phyloP scores from a whole-genome alignment of 2,329 filamentous ascomycete genomes.

The Aspergillus bombycis region DNA sequence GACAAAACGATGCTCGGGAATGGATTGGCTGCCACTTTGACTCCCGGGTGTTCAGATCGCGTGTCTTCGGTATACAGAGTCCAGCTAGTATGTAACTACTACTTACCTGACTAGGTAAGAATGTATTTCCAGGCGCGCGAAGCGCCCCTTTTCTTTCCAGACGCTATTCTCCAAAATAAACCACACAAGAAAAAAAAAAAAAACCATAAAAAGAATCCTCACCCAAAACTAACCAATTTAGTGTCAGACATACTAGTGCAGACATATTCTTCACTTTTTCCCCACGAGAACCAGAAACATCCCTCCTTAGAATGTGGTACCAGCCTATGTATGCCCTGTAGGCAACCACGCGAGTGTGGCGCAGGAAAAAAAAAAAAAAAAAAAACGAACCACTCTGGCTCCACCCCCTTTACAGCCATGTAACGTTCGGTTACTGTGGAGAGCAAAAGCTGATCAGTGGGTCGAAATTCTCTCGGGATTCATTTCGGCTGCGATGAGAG shows the following conservation, averaged over 20 bases:
- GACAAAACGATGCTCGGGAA: background rate
- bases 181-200: background rate
- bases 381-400: background rate
- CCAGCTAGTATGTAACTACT: background rate
- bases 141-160: background rate
- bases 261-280: background rate
- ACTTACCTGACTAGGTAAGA: background rate
- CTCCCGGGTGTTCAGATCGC: background rate
- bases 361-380: background rate
- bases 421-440: conserved; percentile 4
- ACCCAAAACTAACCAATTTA: background rate
- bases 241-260: background rate
- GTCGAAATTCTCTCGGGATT: background rate
- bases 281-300: background rate
- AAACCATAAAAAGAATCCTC: no score
- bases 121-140: background rate
- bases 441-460: background rate
- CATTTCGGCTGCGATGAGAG: background rate
- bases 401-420: conserved; percentile 1
- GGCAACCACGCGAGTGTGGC: conserved; percentile 3
- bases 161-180: no score
- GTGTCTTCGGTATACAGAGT: background rate
- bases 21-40: background rate
- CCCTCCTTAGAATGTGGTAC: background rate
- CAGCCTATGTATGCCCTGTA: background rate